Base-by-base conservation (phyloP, 2,329 filamentous ascomycete species). In the Plectosphaerella sp. region DNA sequence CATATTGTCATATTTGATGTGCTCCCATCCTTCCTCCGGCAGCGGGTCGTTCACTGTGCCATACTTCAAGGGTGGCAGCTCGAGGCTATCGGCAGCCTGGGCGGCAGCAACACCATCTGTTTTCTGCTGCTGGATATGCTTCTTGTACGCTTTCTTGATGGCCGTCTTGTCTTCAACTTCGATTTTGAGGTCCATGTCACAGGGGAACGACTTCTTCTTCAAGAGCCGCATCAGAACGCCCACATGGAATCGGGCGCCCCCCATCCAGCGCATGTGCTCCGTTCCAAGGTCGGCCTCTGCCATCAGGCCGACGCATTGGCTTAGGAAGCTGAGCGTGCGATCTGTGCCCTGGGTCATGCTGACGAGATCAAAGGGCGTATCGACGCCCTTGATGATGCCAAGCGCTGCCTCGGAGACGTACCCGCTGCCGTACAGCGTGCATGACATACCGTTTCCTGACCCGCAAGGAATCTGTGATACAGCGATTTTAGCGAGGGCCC, bases 251-350 rank as follows among this genome's bases (percentile, higher is more conserved):
- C 94, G 83, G 28, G 84, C 78, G 47, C 81, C 80, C 16, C 94
- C 94, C 87, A 99, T 92, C 92, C 93, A 97, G 43, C 94, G 86
- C 57, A 97, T 72, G 63, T 95, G 76, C 62, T 99, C 94, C 0
- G 94, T 99, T 3, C 83, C 92, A 12, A 99, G 76, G 68, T 99
- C 94, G 47, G 82, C 82, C 64, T 97, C 94, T 2, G 94, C 94
- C 37, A 97, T 83, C 54, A 97, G 88, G 20, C 94, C 94, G 24
- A 96, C 80, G 0, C 89, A 82, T 67, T 97, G 94, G 10, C 91
- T 96, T 43, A 97, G 78, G 71, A 97, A 97, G 16, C 91, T 96
- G 24, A 97, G 75, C 5, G 79, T 86, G 50, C 89, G 84, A 20
- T 74, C 77, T 54, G 84, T 75, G 22, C 89, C 89, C 62, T 97